phyloP scores from a whole-genome alignment of 106 monocot species.

The Platanthera guangdongensis region DNA sequence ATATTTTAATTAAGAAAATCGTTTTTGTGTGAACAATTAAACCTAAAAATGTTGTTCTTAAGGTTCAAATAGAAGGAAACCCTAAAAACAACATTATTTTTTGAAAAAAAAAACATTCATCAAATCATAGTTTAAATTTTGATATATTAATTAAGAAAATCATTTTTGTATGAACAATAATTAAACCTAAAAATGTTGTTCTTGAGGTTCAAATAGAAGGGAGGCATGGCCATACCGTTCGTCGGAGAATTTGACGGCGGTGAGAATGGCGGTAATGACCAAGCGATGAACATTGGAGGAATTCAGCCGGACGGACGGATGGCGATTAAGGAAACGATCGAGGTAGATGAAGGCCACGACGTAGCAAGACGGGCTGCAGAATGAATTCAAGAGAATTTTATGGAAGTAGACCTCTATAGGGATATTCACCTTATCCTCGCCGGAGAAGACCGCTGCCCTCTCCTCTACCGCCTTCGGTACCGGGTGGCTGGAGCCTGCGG shows the following conservation, averaged over 20 bases:
- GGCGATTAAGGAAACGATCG: conserved; percentile 22
- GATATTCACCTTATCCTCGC: conserved; percentile 25
- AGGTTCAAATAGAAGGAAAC: too few species aligned
- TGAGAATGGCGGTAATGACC: conserved; percentile 42
- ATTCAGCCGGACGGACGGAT: conserved; percentile 13
- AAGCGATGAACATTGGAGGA: conserved; percentile 48
- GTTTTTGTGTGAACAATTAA: too few species aligned
- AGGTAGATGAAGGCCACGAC: conserved; percentile 47
- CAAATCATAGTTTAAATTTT: too few species aligned
- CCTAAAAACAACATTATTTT: too few species aligned
- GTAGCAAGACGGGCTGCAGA: conserved; percentile 48
- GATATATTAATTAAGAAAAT: too few species aligned
- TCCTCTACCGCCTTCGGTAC: too few species aligned
- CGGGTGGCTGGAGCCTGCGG: too few species aligned
- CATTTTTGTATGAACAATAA: too few species aligned
- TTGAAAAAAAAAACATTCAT: too few species aligned
- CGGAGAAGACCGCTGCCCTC: conserved; percentile 22
- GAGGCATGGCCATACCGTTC: conserved; percentile 22
- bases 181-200: too few species aligned
- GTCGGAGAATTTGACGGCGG: conserved; percentile 48
- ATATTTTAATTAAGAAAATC: too few species aligned
- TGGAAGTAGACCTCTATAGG: conserved; percentile 26
- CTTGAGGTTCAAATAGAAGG: not conserved
- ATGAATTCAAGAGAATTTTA: conserved; percentile 31
- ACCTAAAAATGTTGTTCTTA: too few species aligned